Evolutionary conservation across 2,329 filamentous ascomycete species (phyloP), one percentile per base, ranked within the genome.

Genomic region (Chrysoporthe austroafricana): DNA sequence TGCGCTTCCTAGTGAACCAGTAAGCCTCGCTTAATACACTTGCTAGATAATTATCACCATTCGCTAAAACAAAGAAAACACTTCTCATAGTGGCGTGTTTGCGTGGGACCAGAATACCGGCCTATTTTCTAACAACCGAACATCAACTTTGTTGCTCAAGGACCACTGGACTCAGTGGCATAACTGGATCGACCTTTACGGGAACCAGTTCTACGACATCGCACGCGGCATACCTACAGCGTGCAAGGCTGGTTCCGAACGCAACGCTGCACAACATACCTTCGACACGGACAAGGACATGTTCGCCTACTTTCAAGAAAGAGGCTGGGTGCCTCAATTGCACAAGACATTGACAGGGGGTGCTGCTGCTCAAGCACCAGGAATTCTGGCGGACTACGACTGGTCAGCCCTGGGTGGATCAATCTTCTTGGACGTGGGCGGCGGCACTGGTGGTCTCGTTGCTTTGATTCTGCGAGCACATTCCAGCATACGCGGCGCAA

Each of bases 101-200:
- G 13, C 60, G 6, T 79, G 74, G 66, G 72, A 80, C 62, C 34
- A 63, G 1, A n/a, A 21, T 4, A 74, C 72, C 1, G 73, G 73
- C 2, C 68, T 26, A 0, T 82, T 79, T 69, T 21, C 34, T 42
- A 80, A 82, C 71, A 82, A 76, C 67, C 61, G 21, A 5, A 62
- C 71, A 0, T 82, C 81, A 0, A 61, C 58, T 0, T 72, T 82
- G 4, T 73, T 83, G 4, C 63, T 54, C 0, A 69, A 69, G 2
- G 72, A 77, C 61, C 80, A 83, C 69, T 82, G 80, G 80, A 81
- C 79, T 0, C 79, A 81, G 70, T 83, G 80, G 81, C 77, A 73
- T 18, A 77, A 77, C 67, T 83, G 81, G 81, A 79, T 80, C 2
- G 72, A 76, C 3, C 74, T 82, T 1, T 82, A 82, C 66, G 80